Evolutionary conservation across 208 protist genomes (phyloP), one percentile per base, ranked within the genome.

Genomic region (Herpetomonas tarakana): DNA sequence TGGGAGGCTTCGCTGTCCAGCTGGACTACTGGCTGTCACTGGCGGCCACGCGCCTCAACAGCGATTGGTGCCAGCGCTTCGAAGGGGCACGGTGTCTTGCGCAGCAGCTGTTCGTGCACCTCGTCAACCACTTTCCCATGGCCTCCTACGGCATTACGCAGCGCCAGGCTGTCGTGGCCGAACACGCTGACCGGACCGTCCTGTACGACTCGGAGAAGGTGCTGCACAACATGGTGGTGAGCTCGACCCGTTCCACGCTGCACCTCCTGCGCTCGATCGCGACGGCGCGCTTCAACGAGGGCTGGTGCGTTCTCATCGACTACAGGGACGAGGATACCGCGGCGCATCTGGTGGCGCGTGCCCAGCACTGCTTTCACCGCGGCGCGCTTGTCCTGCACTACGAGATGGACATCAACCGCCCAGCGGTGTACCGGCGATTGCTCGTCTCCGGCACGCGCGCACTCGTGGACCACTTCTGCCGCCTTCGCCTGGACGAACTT

Each of bases 21-120:
- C 61, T 92, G n/a, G 74, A 93, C 61, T 87, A 88, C 53, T 96
- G 86, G 81, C 58, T 89, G n/a, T 78, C 82, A 7, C 67, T 96
- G 1, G 74, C 76, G 6, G 58, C 75, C 1, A 71, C 51, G 24
- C 74, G 74, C 26, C 68, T 90, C 18, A 96, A 93, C 67, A 62
- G 58, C 29, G 84, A 92, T 49, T 96, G 90, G 87, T 89, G 81
- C 31, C 78, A 63, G 31, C 78, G 79, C 49, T 93, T 93, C 49
- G 80, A 81, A 27, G 90, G 90, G 19, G 68, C 83, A 9, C 84
- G 87, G 50, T 96, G 90, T 58, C 58, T 93, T 9, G 79, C 85
- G 14, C 84, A 93, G 59, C 90, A 96, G 62, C 55, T 96, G 9
- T 92, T 96, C 75, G 90, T 93, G 30, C 85, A 92, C 53, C 68